Base-by-base conservation (phyloP, 495 filamentous ascomycete species). In the Echria macrotheca region DNA sequence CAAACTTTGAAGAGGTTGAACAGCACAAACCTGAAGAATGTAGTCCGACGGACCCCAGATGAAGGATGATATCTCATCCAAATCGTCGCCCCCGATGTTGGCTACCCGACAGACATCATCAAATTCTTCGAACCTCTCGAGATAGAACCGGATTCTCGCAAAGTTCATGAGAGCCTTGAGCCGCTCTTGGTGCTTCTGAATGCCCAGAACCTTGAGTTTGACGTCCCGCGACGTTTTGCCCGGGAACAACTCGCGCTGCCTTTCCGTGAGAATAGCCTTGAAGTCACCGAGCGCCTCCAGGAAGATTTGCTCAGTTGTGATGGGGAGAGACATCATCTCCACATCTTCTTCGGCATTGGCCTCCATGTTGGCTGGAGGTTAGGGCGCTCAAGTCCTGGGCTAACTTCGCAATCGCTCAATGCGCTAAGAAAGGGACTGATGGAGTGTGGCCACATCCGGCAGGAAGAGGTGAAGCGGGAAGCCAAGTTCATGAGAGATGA, bases 81-180 rank as follows among this genome's bases (percentile, higher is more conserved):
- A 4, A 6, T 35, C 50, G 26, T 72, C 67, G 4, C 60, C 35
- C 36, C 69, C 69, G 0, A 72, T 58, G n/a, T 73, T 59, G n/a
- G 71, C 52, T 8, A 69, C 57, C 41, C 58, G 61, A 36, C 53
- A 59, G 6, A 50, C 47, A 3, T 15, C 32, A 9, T 65, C 63
- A 44, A 63, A 74, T 42, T 71, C 60, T 3, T 57, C 53, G 50
- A 77, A 73, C 3, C 62, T 65, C 25, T 69, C 61, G 1, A 77
- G 49, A 37, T 73, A 75, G 12, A 58, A 47, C 26, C 64, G 31
- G 11, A 72, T 56, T 24, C 69, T 50, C 3, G 49, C 51, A 17
- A 73, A 43, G 49, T 73, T 69, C 39, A 54, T 63, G 54, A 72
- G 55, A 11, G 46, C 40, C 46, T 64, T 68, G 41, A 52, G 48